A percentile compares a stretch with the other conserved stretches of the same genome.
Conservation (phyloP, 352 stramenopile genomes). For the Pilasporangium apinafurcum region DNA sequence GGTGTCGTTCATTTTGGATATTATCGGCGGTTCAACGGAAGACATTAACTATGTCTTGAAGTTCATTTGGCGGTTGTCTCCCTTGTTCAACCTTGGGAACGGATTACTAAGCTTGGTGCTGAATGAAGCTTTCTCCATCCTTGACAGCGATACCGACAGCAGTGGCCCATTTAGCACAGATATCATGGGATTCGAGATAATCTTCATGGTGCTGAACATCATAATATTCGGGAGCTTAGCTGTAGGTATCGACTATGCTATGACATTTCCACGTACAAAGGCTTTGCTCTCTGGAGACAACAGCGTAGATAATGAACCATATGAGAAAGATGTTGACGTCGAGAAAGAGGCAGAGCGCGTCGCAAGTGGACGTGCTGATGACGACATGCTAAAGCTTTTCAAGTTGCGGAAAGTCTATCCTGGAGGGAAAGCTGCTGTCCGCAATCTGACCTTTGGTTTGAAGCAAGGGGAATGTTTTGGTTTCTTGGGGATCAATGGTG, state of each 20-base stretch:
- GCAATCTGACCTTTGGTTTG: conserved; percentile 79
- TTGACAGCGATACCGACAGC: conserved; percentile 19
- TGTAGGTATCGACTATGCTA: conserved; percentile 42
- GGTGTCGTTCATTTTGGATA: conserved; percentile 42
- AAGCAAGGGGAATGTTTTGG: conserved; percentile 89
- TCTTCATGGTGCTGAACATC: conserved; percentile 33
- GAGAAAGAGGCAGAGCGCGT: conserved; percentile 3
- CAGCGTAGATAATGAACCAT: too few relatives aligned
- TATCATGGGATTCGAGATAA: conserved; percentile 54
- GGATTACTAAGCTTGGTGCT: conserved; percentile 31
- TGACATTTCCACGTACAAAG: conserved; percentile 61
- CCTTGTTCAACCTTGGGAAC: conserved; percentile 50
- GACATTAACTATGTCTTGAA: conserved; percentile 41
- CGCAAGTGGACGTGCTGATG: too few relatives aligned
- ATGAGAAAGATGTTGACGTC: conserved; percentile 7
- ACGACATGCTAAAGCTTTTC: conserved; percentile 20
- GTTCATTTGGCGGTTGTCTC: conserved; percentile 72
- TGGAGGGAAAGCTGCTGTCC: conserved; percentile 78
- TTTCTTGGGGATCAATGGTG: conserved; percentile 85
- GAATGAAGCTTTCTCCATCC: conserved; percentile 23
- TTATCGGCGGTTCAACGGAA: conserved; percentile 37
- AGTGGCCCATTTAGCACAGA: conserved; percentile 50
- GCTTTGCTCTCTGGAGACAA: too few relatives aligned
- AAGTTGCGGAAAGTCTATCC: conserved; percentile 62
- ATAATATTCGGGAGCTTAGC: conserved; percentile 39